Conservation (phyloP, 768 basidiomycete species). For the Hortiboletus campestris region DNA sequence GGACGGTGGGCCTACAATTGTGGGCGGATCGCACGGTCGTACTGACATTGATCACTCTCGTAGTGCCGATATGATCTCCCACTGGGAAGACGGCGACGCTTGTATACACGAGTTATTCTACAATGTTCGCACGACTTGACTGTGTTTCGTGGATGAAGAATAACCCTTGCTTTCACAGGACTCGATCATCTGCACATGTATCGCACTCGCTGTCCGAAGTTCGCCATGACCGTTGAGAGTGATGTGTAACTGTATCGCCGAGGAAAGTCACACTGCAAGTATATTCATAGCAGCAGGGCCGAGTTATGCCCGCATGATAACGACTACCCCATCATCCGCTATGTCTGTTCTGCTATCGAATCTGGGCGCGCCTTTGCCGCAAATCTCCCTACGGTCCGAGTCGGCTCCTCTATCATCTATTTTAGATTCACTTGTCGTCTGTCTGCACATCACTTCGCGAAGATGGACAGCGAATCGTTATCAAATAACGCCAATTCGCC, state of each 20-base stretch:
- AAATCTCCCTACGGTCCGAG: slow-evolving; percentile 13
- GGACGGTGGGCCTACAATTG: slow-evolving; percentile 56
- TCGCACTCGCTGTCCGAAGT: slow-evolving; percentile 59
- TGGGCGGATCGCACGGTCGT: slow-evolving; percentile 1
- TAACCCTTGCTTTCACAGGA: slow-evolving; percentile 47
- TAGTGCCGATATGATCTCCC: slow-evolving; percentile 79
- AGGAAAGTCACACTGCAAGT: slow-evolving; percentile 18
- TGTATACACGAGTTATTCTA: slow-evolving; percentile 76
- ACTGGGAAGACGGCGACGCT: slow-evolving; percentile 85
- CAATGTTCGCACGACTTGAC: slow-evolving; percentile 53
- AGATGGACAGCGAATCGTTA: slow-evolving; percentile 17
- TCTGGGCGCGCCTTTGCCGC: slow-evolving; percentile 6
- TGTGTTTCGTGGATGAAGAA: slow-evolving; percentile 5
- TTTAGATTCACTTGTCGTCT: slow-evolving; percentile 17
- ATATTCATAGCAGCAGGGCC: slow-evolving; percentile 17
- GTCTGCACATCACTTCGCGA: slow-evolving; percentile 26
- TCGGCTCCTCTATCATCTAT: slow-evolving; percentile 18
- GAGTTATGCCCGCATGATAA: slow-evolving; percentile 18
- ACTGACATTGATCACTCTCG: slow-evolving; percentile 2
- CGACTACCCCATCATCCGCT: slow-evolving; percentile 14
- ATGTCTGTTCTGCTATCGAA: slow-evolving; percentile 23
- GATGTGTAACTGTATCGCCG: slow-evolving; percentile 25
- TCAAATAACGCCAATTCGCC: slow-evolving; percentile 3
- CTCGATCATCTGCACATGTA: slow-evolving; percentile 63
- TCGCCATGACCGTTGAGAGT: slow-evolving; percentile 25